These are phyloP conservation scores for Fonsecaea erecta DNA, from an alignment of 2,329 filamentous ascomycete genomes.

Conservation along the genomic window DNA sequence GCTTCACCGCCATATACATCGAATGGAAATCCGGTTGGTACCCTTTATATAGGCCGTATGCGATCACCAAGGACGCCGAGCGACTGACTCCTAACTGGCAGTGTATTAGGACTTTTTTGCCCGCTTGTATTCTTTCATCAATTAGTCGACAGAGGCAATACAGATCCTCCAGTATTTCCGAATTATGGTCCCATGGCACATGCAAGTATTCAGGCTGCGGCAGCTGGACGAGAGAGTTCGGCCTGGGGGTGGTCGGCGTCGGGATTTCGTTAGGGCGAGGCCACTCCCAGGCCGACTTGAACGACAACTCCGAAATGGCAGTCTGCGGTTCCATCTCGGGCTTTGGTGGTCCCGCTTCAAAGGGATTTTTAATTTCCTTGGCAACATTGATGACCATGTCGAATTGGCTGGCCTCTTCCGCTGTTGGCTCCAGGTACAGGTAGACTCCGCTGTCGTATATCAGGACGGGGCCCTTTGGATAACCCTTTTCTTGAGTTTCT, in stretches of 20 bases:
- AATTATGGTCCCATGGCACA: constrained; percentile 70
- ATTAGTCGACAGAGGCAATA: constrained; percentile 64
- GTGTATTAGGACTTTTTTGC: constrained; percentile 66
- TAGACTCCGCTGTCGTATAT: constrained; percentile 67
- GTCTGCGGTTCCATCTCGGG: constrained; percentile 49
- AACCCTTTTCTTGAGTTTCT: constrained; percentile 66
- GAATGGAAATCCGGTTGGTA: constrained; percentile 66
- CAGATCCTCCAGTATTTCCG: constrained; percentile 68
- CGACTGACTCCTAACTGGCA: constrained; percentile 69
- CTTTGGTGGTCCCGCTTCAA: constrained; percentile 45
- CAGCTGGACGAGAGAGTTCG: constrained; percentile 15
- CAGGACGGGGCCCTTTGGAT: constrained; percentile 67
- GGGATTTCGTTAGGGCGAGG: constrained; percentile 41
- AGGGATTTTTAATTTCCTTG: constrained; percentile 67
- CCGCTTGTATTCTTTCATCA: constrained; percentile 61
- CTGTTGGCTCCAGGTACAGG: constrained; percentile 66
- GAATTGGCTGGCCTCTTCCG: constrained; percentile 62
- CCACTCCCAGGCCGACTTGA: constrained; percentile 56
- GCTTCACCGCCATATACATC: constrained; percentile 67
- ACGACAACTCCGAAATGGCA: constrained; percentile 52
- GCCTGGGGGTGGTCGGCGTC: constrained; percentile 35
- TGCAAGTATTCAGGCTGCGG: constrained; percentile 65
- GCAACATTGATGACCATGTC: constrained; percentile 69
- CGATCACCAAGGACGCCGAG: constrained; percentile 69
- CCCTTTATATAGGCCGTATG: constrained; percentile 68